Conservation (phyloP, 371 early-diverging fungal genomes). For the Mucor piriformis region DNA sequence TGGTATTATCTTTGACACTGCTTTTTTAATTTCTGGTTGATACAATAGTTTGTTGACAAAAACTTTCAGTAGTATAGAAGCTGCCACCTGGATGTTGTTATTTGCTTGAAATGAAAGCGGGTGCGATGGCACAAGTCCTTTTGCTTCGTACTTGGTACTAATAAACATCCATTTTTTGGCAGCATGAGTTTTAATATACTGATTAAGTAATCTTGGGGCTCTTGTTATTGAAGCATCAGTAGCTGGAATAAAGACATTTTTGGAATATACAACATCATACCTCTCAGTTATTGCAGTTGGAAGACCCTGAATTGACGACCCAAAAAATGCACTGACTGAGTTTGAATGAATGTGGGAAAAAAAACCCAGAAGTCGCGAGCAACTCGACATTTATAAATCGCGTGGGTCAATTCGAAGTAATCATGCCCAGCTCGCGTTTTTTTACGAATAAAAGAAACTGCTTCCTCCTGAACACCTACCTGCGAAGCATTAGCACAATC, state of each 20-base stretch:
- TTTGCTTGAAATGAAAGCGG: constrained; percentile 7
- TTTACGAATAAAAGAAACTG: constrained; percentile 1
- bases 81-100: constrained; percentile 2
- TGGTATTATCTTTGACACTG: not conserved
- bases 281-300: not conserved
- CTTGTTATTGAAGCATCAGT: not conserved
- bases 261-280: not conserved
- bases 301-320: not conserved
- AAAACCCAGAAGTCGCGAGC: too few relatives aligned
- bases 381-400: not conserved
- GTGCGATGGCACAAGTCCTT: constrained; percentile 5
- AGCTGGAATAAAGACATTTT: not conserved
- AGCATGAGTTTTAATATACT: constrained; percentile 10
- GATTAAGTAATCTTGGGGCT: constrained; percentile 7
- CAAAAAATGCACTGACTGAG: not conserved
- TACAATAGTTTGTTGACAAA: constrained; percentile 8
- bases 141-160: constrained; percentile 6
- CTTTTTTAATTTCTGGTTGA: constrained; percentile 4
- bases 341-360: not conserved
- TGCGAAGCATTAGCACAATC: constrained; percentile 3
- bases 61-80: constrained; percentile 8
- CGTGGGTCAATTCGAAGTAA: constrained; percentile 5
- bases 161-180: constrained; percentile 12
- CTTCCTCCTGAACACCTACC: not conserved
- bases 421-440: constrained; percentile 5